Evolutionary conservation across 208 protist genomes (phyloP), one percentile per base, ranked within the genome.

Genomic region (Trypanosoma rangeli): DNA sequence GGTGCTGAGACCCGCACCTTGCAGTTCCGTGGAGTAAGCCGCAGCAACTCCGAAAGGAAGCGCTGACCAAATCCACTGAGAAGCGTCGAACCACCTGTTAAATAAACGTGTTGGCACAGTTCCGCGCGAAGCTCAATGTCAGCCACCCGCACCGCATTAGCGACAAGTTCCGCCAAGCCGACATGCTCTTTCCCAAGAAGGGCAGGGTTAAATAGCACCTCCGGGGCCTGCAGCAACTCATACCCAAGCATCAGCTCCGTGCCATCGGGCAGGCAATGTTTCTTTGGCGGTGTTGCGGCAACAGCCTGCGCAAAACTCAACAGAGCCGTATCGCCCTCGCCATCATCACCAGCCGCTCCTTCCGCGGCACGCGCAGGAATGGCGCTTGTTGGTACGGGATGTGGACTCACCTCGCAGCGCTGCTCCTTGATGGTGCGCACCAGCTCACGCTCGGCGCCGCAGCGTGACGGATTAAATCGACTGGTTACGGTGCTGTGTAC

Each of bases 1-100:
- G 94, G 89, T n/a, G 94, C 94, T 15, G 95, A 79, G 61, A 98
- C 85, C 24, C 97, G 93, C 33, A 99, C 86, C 69, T 90, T 92
- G 68, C 87, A 94, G 18, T 81, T 82, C 5, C 84, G 74, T 5
- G 94, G 84, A 8, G 86, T 79, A 7, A 90, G 83, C 18, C 65
- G 59, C 31, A 85, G 82, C 35, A 98, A 37, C 70, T 99, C 97
- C 46, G 86, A 89, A 48, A 97, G 70, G 52, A 99, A 87, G 56
- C 98, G 91, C 44, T 96, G 88, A 16, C 82, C 86, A 74, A 99
- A 97, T 18, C 97, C 97, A 9, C 69, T 31, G 54, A 94, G 87
- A 64, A 98, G 83, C 4, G 96, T 98, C 10, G 82, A 80, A 18
- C 97, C 97, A 39, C 97, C 97, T 29, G 91, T 90, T 9, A 98